Conservation (phyloP, 495 filamentous ascomycete genomes). For the Thozetella sp. region DNA sequence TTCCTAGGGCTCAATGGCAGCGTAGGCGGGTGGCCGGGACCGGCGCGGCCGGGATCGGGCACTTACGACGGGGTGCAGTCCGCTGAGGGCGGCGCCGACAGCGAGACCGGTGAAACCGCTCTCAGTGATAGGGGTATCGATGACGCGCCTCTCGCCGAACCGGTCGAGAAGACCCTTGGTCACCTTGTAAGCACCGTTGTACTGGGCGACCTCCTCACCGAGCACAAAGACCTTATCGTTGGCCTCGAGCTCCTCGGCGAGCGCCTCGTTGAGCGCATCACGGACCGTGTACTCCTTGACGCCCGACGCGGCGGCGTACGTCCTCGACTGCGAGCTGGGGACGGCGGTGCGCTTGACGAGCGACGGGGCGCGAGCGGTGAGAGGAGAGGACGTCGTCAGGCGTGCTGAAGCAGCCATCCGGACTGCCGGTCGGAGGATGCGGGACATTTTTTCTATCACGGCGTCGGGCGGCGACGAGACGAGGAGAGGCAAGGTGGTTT, state of each 20-base stretch:
- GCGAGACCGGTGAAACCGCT: conserved; percentile 91
- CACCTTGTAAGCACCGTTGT: conserved; percentile 99
- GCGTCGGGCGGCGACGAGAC: conserved; percentile 20
- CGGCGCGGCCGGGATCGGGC: conserved; percentile 3
- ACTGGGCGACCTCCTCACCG: conserved; percentile 98
- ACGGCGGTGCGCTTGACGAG: conserved; percentile 47
- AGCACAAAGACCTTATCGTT: conserved; percentile 94
- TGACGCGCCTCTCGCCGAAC: conserved; percentile 96
- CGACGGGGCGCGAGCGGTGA: conserved; percentile 44
- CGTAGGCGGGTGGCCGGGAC: conserved; percentile 2
- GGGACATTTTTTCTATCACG: conserved; percentile 50
- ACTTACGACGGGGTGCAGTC: conserved; percentile 90
- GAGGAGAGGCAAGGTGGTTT: conserved; percentile 8
- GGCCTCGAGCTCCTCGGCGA: conserved; percentile 93
- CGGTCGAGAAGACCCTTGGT: conserved; percentile 95
- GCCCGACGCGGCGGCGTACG: conserved; percentile 59
- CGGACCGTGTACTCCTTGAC: conserved; percentile 93
- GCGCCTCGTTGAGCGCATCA: conserved; percentile 95
- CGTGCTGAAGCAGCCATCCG: conserved; percentile 70
- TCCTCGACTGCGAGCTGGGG: conserved; percentile 44
- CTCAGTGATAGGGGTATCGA: conserved; percentile 98
- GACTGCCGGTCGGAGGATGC: conserved; percentile 80
- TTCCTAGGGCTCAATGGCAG: background rate
- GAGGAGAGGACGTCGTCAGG: conserved; percentile 43
- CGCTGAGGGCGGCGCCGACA: conserved; percentile 91